phyloP scores from a whole-genome alignment of 345 rosid species.

The Citrus medica region DNA sequence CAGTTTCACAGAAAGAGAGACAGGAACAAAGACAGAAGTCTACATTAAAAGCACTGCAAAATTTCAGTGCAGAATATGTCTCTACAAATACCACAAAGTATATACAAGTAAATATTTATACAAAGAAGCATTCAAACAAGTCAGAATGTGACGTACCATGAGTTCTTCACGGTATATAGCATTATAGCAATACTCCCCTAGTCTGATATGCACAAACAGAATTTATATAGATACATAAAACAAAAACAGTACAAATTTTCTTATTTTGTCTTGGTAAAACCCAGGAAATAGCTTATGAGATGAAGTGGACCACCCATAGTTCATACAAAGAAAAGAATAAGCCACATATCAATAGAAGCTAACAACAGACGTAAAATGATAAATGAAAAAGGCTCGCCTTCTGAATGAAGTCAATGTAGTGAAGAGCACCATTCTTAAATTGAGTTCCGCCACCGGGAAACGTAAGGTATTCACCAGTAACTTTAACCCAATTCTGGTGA shows the following conservation, averaged over 20 bases:
- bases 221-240: background rate
- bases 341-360: background rate
- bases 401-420: slow-evolving; percentile 49
- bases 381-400: slow-evolving; percentile 23
- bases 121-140: background rate
- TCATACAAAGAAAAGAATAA: background rate
- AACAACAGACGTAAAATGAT: background rate
- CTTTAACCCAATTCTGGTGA: slow-evolving; percentile 75
- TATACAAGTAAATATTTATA: background rate
- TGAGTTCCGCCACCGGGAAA: slow-evolving; percentile 66
- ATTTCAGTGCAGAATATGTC: background rate
- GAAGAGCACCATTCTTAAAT: slow-evolving; percentile 50
- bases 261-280: slow-evolving; percentile 9
- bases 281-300: slow-evolving; percentile 12
- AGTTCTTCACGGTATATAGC: background rate
- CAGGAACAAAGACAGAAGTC: background rate
- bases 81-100: background rate
- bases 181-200: background rate
- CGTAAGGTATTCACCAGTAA: slow-evolving; percentile 48
- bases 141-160: background rate
- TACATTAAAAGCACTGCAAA: background rate
- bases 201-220: background rate
- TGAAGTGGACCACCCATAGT: background rate
- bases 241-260: background rate
- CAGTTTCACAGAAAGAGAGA: background rate